Evolutionary conservation across 306 rosid species (phyloP).

Genomic region (Fragaria iinumae): DNA sequence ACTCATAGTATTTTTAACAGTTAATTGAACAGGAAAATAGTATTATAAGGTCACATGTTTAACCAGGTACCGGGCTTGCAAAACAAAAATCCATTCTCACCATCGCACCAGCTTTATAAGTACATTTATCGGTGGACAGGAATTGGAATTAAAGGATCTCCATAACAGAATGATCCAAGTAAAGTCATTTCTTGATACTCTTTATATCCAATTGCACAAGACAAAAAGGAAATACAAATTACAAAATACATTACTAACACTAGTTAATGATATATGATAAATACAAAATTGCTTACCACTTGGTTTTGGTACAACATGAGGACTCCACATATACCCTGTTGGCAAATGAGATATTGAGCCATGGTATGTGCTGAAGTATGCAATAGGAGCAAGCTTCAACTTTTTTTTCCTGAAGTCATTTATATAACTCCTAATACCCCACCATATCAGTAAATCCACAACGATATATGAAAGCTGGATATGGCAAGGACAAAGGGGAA

Average conservation of each 20-base stretch:
- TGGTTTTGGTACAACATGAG: slow-evolving; percentile 93
- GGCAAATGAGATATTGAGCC: slow-evolving; percentile 98
- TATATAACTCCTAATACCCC: slow-evolving; percentile 85
- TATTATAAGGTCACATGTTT: background rate
- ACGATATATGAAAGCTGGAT: slow-evolving; percentile 81
- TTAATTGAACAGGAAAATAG: background rate
- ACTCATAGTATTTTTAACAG: background rate
- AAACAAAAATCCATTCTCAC: background rate
- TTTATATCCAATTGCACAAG: background rate
- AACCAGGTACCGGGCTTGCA: background rate
- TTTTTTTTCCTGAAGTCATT: slow-evolving; percentile 83
- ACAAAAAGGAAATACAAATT: background rate
- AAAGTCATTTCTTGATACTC: background rate
- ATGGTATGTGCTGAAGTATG: slow-evolving; percentile 88
- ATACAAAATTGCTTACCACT: slow-evolving; percentile 47
- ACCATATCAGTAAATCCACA: slow-evolving; percentile 93
- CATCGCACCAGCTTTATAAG: background rate
- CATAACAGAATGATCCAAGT: background rate
- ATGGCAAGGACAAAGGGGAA: slow-evolving; percentile 36
- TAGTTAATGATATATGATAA: background rate
- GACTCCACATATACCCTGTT: slow-evolving; percentile 96
- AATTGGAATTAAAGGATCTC: background rate
- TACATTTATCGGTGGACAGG: background rate
- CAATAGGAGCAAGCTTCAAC: slow-evolving; percentile 91
- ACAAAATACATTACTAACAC: too few species aligned